Conservation (phyloP, 2,329 filamentous ascomycete genomes). For the Malbranchea zuffiana region DNA sequence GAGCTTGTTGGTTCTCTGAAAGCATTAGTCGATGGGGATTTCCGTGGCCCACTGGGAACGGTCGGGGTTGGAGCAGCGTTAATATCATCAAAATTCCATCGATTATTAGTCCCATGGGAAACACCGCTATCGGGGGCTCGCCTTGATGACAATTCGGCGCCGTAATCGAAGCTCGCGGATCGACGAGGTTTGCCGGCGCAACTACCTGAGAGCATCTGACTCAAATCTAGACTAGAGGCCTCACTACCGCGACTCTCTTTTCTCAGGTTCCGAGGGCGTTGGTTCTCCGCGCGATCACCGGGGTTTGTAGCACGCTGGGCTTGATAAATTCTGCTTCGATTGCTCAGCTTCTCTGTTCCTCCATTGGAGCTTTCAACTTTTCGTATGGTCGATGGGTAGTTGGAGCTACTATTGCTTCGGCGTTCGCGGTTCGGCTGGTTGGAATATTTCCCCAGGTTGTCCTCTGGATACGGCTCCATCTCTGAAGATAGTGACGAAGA, state of each 20-base stretch:
- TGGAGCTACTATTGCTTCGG: constrained; percentile 72
- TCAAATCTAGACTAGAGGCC: constrained; percentile 66
- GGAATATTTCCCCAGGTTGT: constrained; percentile 30
- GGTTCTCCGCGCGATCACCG: constrained; percentile 24
- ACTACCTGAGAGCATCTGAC: constrained; percentile 35
- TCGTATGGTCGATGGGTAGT: constrained; percentile 50
- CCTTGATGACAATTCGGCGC: constrained; percentile 16
- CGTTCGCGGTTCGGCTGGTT: constrained; percentile 41
- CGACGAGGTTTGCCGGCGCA: constrained; percentile 27
- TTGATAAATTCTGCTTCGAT: constrained; percentile 29
- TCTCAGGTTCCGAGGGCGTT: constrained; percentile 43
- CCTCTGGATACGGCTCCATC: constrained; percentile 35
- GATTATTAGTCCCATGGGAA: too few relatives aligned
- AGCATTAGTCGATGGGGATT: constrained; percentile 33
- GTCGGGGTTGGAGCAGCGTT: constrained; percentile 80
- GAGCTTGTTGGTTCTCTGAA: constrained; percentile 22
- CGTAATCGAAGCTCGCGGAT: constrained; percentile 38
- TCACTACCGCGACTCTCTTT: constrained; percentile 65
- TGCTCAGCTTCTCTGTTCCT: constrained; percentile 25
- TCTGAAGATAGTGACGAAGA: constrained; percentile 51
- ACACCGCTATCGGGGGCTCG: constrained; percentile 1
- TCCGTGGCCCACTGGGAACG: constrained; percentile 66
- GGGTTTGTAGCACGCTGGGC: constrained; percentile 20
- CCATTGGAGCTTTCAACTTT: constrained; percentile 53
- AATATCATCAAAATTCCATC: constrained; percentile 47